phyloP scores from a whole-genome alignment of 2,329 filamentous ascomycete genomes.

The Penicillium brasilianum region DNA sequence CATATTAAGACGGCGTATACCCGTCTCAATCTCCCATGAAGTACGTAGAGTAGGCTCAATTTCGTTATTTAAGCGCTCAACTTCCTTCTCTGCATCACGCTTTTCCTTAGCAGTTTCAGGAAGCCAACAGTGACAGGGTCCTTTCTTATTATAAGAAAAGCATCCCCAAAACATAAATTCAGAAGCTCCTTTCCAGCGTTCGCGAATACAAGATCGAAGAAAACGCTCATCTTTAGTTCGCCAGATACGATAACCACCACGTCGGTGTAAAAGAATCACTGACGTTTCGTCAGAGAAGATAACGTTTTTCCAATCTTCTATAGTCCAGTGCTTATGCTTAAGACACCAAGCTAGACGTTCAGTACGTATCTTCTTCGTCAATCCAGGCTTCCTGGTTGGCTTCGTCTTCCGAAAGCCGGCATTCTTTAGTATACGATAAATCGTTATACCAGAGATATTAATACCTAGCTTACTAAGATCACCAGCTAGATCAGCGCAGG shows the following conservation, averaged over 20 bases:
- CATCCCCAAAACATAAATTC: no score
- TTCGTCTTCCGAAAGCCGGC: not conserved
- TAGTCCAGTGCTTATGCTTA: not conserved
- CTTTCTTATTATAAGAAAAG: not conserved
- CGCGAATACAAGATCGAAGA: not conserved
- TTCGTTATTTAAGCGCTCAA: not conserved
- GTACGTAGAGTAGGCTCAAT: not conserved
- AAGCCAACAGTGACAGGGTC: not conserved
- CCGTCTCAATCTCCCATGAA: not conserved
- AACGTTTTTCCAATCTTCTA: not conserved
- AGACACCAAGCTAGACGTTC: not conserved
- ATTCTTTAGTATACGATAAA: not conserved
- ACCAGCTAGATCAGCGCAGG: not conserved
- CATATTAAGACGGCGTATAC: not conserved
- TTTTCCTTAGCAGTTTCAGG: not conserved
- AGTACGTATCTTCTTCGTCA: no score
- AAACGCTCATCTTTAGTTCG: not conserved
- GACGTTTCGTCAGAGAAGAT: not conserved
- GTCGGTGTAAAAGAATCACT: not conserved
- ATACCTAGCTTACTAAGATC: not conserved
- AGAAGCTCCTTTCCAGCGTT: not conserved
- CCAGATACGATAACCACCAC: not conserved
- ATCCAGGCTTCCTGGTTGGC: not conserved
- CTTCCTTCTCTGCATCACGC: not conserved
- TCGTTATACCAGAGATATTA: not conserved